A percentile compares a stretch with the other conserved stretches of the same genome.
Conservation (phyloP, 2,329 filamentous ascomycete species). For the Biscogniauxia mediterranea region DNA sequence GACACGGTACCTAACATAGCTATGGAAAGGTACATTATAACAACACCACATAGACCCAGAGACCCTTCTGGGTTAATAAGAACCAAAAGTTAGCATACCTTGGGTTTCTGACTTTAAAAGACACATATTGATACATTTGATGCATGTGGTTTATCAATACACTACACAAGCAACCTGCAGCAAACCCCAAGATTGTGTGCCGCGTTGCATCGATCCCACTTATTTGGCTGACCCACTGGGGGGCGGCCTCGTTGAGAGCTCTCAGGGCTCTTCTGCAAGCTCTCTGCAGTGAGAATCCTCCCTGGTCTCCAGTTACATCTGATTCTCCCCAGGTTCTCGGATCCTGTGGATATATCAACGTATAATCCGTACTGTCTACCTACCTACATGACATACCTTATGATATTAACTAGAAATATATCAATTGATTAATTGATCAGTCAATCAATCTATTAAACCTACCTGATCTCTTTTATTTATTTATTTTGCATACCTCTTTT, state of each 20-base stretch:
- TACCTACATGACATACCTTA: slow-evolving; percentile 3
- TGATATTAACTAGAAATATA: background rate
- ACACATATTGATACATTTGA: too few species aligned
- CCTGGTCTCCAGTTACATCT: slow-evolving; percentile 12
- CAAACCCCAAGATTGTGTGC: background rate
- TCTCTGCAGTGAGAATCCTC: slow-evolving; percentile 10
- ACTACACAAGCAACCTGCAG: background rate
- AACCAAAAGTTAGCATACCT: background rate
- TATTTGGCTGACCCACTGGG: background rate
- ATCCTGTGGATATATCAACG: slow-evolving; percentile 4
- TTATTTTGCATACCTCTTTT: too few species aligned
- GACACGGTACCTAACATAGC: too few species aligned
- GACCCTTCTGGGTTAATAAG: background rate
- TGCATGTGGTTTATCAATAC: too few species aligned
- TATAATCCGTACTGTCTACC: slow-evolving; percentile 7
- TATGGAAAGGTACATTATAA: too few species aligned
- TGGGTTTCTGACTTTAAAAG: background rate
- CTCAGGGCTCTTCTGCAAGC: too few species aligned
- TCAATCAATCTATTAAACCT: too few species aligned
- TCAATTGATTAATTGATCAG: too few species aligned
- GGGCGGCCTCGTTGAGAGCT: background rate
- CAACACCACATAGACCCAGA: background rate
- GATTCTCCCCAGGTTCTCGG: slow-evolving; percentile 16
- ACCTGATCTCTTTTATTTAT: too few species aligned
- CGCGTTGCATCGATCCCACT: background rate